Percentiles rank a stretch among this genome's conserved stretches.
Evolutionary conservation across 805 yeast genomes (phyloP).

Genomic region (Hemisphaericaspora nanyangensis): DNA sequence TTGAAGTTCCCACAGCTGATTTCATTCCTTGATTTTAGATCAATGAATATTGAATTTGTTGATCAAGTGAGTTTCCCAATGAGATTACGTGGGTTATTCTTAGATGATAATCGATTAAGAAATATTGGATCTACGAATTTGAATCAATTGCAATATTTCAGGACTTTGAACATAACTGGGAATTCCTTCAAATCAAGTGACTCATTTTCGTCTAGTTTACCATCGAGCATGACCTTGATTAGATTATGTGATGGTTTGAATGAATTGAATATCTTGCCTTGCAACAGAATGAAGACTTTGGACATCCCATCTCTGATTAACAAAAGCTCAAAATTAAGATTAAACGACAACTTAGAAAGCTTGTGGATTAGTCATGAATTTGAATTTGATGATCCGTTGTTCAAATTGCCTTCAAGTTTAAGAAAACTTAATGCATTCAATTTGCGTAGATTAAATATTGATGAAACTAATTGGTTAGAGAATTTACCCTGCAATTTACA

Average conservation of each 20-base stretch:
- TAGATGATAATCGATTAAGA: conserved; percentile 4
- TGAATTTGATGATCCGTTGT: conserved; percentile 1
- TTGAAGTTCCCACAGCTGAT: conserved; percentile 1
- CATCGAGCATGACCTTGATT: not conserved
- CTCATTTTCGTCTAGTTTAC: conserved; percentile 1
- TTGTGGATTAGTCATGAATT: not conserved
- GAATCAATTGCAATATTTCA: not conserved
- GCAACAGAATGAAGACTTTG: not conserved
- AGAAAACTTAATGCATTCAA: not conserved
- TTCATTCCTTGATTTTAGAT: conserved; percentile 1
- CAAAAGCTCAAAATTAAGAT: not conserved
- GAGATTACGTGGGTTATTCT: not conserved
- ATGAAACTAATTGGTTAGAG: conserved; percentile 1
- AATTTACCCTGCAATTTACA: conserved; percentile 1
- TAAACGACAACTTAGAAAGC: conserved; percentile 1
- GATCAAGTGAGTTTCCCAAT: conserved; percentile 1
- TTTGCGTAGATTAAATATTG: not conserved
- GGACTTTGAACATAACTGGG: conserved; percentile 1
- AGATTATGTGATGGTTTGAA: not conserved
- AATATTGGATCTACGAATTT: not conserved
- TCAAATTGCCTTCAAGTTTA: not conserved
- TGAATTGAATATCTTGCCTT: not conserved
- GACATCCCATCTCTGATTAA: conserved; percentile 1
- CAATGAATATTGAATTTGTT: conserved; percentile 3
- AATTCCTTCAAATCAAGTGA: conserved; percentile 1